A percentile compares a stretch with the other conserved stretches of the same genome.
Evolutionary conservation across 306 rosid species (phyloP).

Genomic region (Malus sylvestris): DNA sequence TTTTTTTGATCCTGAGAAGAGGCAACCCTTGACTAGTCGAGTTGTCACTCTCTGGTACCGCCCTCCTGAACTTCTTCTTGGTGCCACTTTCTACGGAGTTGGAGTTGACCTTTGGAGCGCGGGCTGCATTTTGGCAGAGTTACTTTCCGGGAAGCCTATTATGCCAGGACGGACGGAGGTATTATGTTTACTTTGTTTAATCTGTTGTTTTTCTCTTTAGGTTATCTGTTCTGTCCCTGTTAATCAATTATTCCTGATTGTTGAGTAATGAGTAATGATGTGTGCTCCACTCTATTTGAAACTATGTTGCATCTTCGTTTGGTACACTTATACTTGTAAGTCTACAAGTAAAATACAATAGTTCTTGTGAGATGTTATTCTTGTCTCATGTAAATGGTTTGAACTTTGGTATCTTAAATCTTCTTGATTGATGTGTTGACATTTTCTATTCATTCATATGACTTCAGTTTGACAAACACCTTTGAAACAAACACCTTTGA

Average conservation of each 20-base stretch:
- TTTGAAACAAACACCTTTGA: conserved; percentile 19
- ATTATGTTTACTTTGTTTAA: conserved; percentile 21
- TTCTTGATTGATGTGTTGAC: not conserved
- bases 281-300: conserved; percentile 5
- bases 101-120: conserved; percentile 92
- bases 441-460: conserved; percentile 1
- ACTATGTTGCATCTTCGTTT: not conserved
- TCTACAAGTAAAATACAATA: not conserved
- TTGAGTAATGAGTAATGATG: conserved; percentile 2
- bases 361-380: not conserved
- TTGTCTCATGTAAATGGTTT: not conserved
- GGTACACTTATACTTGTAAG: conserved; percentile 5
- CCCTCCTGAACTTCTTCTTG: conserved; percentile 92
- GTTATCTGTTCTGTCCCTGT: not conserved
- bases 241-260: not conserved
- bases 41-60: conserved; percentile 97
- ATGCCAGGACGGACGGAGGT: conserved; percentile 99
- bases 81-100: conserved; percentile 63
- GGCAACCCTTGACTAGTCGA: conserved; percentile 80
- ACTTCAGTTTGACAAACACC: conserved; percentile 28
- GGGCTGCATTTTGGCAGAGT: conserved; percentile 91
- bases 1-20: conserved; percentile 52
- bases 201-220: not conserved
- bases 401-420: not conserved
- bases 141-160: conserved; percentile 83